A percentile compares a stretch with the other conserved stretches of the same genome.
phyloP scores from a whole-genome alignment of 106 monocot genomes.

The Dendrobium nobile region DNA sequence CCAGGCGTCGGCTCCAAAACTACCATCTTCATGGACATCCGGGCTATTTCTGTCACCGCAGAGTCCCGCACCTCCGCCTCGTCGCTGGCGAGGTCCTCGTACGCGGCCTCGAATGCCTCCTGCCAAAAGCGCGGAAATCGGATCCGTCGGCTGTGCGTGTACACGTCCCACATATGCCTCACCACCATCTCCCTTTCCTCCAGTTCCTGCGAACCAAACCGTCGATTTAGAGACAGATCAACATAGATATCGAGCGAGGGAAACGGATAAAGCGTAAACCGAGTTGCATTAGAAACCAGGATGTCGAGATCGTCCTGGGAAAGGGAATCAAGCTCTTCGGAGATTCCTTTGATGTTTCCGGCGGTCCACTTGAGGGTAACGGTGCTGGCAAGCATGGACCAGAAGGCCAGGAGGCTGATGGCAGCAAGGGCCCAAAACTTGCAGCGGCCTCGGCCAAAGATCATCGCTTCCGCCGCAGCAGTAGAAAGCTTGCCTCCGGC shows the following conservation, averaged over 20 bases:
- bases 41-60: constrained; percentile 76
- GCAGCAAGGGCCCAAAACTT: constrained; percentile 83
- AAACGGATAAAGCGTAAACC: not conserved
- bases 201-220: constrained; percentile 44
- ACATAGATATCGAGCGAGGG: not conserved
- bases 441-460: constrained; percentile 57
- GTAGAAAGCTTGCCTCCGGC: constrained; percentile 9
- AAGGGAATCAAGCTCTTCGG: constrained; percentile 35
- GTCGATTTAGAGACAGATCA: not conserved
- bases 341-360: constrained; percentile 29
- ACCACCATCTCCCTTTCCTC: constrained; percentile 96
- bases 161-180: constrained; percentile 90
- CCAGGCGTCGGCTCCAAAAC: constrained; percentile 44
- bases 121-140: constrained; percentile 82
- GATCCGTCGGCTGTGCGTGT: constrained; percentile 54
- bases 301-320: constrained; percentile 57
- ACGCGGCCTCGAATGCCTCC: constrained; percentile 92
- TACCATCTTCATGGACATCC: constrained; percentile 66
- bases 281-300: constrained; percentile 31
- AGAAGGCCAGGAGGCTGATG: constrained; percentile 84
- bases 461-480: constrained; percentile 6
- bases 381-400: constrained; percentile 93
- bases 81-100: constrained; percentile 72
- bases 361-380: constrained; percentile 76
- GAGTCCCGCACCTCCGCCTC: constrained; percentile 35